Percentiles rank a stretch among this genome's conserved stretches.
These are phyloP conservation scores for Didymella keratinophila DNA, from an alignment of 2,329 filamentous ascomycete genomes.

Conservation along the genomic window DNA sequence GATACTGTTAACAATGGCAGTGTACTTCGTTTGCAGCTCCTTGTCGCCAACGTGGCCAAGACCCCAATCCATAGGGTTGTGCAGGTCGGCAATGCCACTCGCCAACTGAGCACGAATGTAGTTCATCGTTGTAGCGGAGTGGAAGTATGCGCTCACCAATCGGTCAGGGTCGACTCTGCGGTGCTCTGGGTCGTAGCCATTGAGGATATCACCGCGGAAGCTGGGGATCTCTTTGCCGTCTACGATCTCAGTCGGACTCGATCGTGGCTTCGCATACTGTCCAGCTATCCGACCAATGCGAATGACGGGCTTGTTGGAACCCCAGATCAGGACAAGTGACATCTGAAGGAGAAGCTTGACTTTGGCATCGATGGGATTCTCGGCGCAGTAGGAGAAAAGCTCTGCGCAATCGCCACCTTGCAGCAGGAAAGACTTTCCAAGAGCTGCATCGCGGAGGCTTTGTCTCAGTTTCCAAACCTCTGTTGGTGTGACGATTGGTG, in stretches of 20 bases:
- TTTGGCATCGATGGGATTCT: slow-evolving; percentile 90
- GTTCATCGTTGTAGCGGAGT: slow-evolving; percentile 93
- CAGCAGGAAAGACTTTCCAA: slow-evolving; percentile 89
- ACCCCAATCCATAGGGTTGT: slow-evolving; percentile 93
- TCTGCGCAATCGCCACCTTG: slow-evolving; percentile 98
- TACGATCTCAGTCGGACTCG: slow-evolving; percentile 83
- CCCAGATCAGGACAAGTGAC: slow-evolving; percentile 95
- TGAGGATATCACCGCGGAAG: slow-evolving; percentile 95
- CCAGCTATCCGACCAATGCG: slow-evolving; percentile 96
- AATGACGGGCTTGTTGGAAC: slow-evolving; percentile 80
- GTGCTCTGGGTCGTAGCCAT: slow-evolving; percentile 81
- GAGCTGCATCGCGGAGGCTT: slow-evolving; percentile 82
- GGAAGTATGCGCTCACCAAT: slow-evolving; percentile 91
- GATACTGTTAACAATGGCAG: slow-evolving; percentile 82
- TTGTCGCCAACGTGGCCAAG: slow-evolving; percentile 90
- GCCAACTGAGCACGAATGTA: slow-evolving; percentile 85
- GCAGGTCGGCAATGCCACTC: slow-evolving; percentile 90
- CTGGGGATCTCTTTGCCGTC: slow-evolving; percentile 83
- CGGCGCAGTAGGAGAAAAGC: slow-evolving; percentile 94
- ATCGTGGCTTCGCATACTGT: slow-evolving; percentile 95
- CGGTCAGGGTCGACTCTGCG: slow-evolving; percentile 82
- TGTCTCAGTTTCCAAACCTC: slow-evolving; percentile 83
- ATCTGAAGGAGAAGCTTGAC: slow-evolving; percentile 97
- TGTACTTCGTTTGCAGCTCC: slow-evolving; percentile 84
- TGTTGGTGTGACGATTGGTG: slow-evolving; percentile 78